phyloP scores from a whole-genome alignment of 2,329 filamentous ascomycete genomes.

The Aschersonia sp. region DNA sequence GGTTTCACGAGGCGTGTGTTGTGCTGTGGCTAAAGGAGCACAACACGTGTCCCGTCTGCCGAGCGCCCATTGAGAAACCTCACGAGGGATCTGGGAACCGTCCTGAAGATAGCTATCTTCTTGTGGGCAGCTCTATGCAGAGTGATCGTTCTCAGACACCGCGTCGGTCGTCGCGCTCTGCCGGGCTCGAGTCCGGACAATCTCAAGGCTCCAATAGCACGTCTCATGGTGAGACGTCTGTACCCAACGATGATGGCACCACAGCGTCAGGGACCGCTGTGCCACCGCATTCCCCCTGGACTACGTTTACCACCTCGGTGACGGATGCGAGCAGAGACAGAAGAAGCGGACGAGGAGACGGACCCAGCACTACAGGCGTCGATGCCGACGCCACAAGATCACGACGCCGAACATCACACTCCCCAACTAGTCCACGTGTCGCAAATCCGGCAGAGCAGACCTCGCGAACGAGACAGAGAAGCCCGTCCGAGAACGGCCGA shows the following conservation, averaged over 20 bases:
- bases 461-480: conserved; percentile 21
- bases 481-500: conserved; percentile 22
- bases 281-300: too few relatives aligned
- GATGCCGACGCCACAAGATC: conserved; percentile 18
- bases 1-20: conserved; percentile 81
- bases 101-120: background rate
- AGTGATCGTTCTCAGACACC: background rate
- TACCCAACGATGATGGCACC: conserved; percentile 3
- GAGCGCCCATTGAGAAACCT: conserved; percentile 38
- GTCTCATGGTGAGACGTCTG: conserved; percentile 1
- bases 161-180: background rate
- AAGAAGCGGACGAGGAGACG: conserved; percentile 11
- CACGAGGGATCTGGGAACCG: conserved; percentile 7
- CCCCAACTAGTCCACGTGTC: conserved; percentile 20
- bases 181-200: conserved; percentile 1
- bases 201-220: background rate
- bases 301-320: conserved; percentile 6
- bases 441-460: conserved; percentile 14
- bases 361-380: conserved; percentile 11
- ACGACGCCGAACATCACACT: conserved; percentile 22
- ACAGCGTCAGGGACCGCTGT: background rate
- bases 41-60: conserved; percentile 81
- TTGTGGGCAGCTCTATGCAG: background rate
- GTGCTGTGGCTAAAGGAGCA: conserved; percentile 76
- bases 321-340: conserved; percentile 10